Base-by-base conservation (phyloP, 176 grass and related monocot species). In the Tillandsia fasciculata region DNA sequence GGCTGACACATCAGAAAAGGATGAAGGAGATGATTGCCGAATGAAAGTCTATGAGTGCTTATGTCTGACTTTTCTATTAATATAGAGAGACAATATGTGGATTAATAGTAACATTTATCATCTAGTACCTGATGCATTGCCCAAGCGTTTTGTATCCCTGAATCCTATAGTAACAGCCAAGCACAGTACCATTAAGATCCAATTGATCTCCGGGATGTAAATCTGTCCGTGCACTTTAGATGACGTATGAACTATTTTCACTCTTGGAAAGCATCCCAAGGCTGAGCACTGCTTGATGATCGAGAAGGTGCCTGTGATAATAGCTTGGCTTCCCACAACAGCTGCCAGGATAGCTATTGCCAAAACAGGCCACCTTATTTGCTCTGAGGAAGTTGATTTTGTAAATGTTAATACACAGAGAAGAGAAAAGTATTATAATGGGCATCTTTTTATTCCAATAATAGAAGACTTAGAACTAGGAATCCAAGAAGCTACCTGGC, bases 161-260 rank as follows among this genome's bases (percentile, higher is more conserved):
- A 99, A 99, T 24, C 94, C 94, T 22, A 99, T 82, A 13, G 94
- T 99, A 52, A 93, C 78, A 26, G 89, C 94, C 49, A 93, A 83
- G 56, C 94, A 99, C 27, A 99, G 64, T 72, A 93, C 72, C 89
- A 99, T 93, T 68, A 99, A 61, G 63, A 78, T 93, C 94, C 94
- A 99, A 52, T 99, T 99, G 75, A 99, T 99, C 80, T 99, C 94
- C 0, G 94, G 94, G 27, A 93, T 99, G 68, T 99, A 99, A 49
- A 99, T 99, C 77, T 99, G 94, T 9, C 94, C 94, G 0, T 99
- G 94, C 48, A 99, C 75, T 81, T 90, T 90, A 22, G 79, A 68
- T 2, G 94, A 99, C 29, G 94, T 99, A 53, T 99, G 94, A 48
- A 99, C 29, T 52, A 99, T 99, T 76, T 99, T 99, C 68, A 99